Conservation (phyloP, 2,329 filamentous ascomycete species). For the Pseudogymnoascus sp. region DNA sequence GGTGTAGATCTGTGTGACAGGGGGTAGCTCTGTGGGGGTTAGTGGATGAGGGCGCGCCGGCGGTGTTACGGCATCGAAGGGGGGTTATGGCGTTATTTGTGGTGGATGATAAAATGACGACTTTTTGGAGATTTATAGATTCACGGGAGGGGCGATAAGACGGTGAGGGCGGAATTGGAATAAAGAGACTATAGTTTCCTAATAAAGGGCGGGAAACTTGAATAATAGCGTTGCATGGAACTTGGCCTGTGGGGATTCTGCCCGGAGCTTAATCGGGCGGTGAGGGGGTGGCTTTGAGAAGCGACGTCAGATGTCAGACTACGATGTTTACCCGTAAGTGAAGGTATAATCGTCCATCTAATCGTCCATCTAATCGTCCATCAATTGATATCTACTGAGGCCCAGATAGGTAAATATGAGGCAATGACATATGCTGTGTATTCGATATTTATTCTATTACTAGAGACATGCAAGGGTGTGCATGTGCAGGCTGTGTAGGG, state of each 20-base stretch:
- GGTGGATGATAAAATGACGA: neutral
- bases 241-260: neutral
- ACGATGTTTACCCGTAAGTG: neutral
- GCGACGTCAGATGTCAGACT: neutral
- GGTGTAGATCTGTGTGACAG: neutral
- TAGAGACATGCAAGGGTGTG: neutral
- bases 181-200: neutral
- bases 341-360: neutral
- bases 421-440: neutral
- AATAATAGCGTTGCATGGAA: neutral
- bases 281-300: neutral
- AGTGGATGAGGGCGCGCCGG: neutral
- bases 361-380: neutral
- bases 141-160: neutral
- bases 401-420: neutral
- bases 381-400: neutral
- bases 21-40: neutral
- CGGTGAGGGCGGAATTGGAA: neutral
- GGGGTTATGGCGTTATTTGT: neutral
- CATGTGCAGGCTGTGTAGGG: neutral
- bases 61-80: neutral
- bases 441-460: neutral
- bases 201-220: neutral
- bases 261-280: neutral
- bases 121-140: neutral